Evolutionary conservation across 202 grass and related monocot genomes (phyloP).

Genomic region (Carex arenaria): DNA sequence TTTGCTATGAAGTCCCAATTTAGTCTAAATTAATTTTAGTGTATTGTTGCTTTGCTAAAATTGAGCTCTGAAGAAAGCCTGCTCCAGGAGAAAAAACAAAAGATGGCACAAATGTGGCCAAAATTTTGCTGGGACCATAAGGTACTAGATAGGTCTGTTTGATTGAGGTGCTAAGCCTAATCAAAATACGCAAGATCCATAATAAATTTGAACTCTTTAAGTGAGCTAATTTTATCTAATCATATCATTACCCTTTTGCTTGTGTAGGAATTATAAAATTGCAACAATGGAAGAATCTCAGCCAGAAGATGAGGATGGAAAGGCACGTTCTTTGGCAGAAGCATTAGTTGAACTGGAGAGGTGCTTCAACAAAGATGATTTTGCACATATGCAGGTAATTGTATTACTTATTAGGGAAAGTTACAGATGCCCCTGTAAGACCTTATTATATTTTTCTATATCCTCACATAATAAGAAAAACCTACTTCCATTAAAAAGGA

Average conservation of each 20-base stretch:
- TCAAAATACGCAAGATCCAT: background rate
- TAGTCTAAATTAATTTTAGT: background rate
- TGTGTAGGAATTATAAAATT: constrained; percentile 58
- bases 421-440: background rate
- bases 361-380: constrained; percentile 93
- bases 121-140: background rate
- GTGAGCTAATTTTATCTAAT: constrained; percentile 3
- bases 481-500: background rate
- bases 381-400: constrained; percentile 81
- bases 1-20: background rate
- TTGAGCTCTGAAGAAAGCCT: background rate
- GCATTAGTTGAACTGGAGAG: constrained; percentile 77
- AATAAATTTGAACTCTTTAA: background rate
- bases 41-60: background rate
- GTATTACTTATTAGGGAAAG: background rate
- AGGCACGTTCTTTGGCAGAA: constrained; percentile 58
- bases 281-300: constrained; percentile 65
- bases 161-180: background rate
- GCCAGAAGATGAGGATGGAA: constrained; percentile 55
- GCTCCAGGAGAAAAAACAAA: background rate
- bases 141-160: background rate
- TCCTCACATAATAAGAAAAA: constrained; percentile 1
- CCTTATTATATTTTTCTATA: background rate
- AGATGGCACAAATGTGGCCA: background rate
- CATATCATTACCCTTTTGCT: constrained; percentile 16